phyloP scores from a whole-genome alignment of 352 stramenopile genomes.

The Albugo candida region DNA sequence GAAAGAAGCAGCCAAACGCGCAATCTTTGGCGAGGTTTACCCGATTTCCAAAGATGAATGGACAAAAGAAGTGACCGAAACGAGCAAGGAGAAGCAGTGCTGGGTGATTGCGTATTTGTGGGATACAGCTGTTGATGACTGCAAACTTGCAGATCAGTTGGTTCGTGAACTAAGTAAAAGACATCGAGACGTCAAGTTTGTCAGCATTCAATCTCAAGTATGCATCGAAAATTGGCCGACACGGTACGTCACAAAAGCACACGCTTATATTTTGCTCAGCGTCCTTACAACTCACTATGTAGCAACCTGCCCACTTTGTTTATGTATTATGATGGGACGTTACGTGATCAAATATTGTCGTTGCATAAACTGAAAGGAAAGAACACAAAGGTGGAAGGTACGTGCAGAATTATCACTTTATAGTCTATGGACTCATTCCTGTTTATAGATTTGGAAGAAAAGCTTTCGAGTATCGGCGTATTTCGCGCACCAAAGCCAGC shows the following conservation, averaged over 20 bases:
- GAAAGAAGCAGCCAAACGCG: conserved; percentile 57
- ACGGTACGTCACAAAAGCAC: conserved; percentile 10
- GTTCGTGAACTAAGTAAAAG: conserved; percentile 63
- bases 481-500: conserved; percentile 1
- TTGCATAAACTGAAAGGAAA: conserved; percentile 77
- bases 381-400: conserved; percentile 73
- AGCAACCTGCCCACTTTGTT: conserved; percentile 86
- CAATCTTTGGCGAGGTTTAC: conserved; percentile 79
- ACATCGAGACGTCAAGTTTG: conserved; percentile 85
- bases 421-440: background rate
- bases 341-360: conserved; percentile 79
- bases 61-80: conserved; percentile 82
- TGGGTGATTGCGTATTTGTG: conserved; percentile 85
- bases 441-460: background rate
- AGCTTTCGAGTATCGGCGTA: background rate
- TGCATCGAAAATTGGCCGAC: conserved; percentile 86
- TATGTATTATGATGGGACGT: conserved; percentile 78
- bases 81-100: conserved; percentile 41
- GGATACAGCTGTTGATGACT: conserved; percentile 74
- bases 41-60: conserved; percentile 86
- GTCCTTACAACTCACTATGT: background rate
- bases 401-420: conserved; percentile 81
- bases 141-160: conserved; percentile 81
- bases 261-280: background rate
- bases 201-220: conserved; percentile 80